Percentiles rank a stretch among this genome's conserved stretches.
Evolutionary conservation across 345 rosid genomes (phyloP).

Genomic region (Diplotaxis tenuifolia): DNA sequence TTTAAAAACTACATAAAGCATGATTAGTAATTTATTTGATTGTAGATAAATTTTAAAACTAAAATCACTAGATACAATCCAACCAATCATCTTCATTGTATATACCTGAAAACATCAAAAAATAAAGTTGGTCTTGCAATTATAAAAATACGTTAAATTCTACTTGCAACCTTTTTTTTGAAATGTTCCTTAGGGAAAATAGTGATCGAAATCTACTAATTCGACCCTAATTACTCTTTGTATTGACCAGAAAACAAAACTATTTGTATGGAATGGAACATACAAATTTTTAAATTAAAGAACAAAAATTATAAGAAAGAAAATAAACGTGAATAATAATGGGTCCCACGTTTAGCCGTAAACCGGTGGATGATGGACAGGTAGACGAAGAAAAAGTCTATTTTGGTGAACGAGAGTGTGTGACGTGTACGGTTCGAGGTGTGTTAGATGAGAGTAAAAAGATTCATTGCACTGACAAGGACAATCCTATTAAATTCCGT

Average conservation of each 20-base stretch:
- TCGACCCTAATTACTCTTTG: neutral
- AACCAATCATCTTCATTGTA: too few species aligned
- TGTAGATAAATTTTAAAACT: too few species aligned
- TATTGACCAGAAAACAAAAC: neutral
- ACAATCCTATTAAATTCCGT: conserved; percentile 18
- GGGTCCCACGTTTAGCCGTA: neutral
- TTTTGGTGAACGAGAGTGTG: conserved; percentile 21
- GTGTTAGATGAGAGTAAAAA: conserved; percentile 5
- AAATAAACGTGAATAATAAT: neutral
- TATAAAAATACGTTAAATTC: conserved; percentile 1
- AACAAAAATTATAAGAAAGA: neutral
- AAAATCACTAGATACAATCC: too few species aligned
- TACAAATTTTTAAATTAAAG: neutral
- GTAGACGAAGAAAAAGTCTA: conserved; percentile 23
- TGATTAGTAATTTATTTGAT: too few species aligned
- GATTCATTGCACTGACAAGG: conserved; percentile 37
- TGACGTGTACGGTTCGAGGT: conserved; percentile 38
- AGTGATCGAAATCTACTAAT: neutral
- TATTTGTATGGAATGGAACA: neutral
- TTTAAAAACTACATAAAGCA: too few species aligned
- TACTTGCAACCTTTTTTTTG: neutral
- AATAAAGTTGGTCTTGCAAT: neutral
- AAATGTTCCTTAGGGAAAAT: neutral
- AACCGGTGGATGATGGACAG: conserved; percentile 28
- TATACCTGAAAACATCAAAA: too few species aligned